Evolutionary conservation across 2,329 filamentous ascomycete genomes (phyloP).

Genomic region (Ceratocystis albifundus): DNA sequence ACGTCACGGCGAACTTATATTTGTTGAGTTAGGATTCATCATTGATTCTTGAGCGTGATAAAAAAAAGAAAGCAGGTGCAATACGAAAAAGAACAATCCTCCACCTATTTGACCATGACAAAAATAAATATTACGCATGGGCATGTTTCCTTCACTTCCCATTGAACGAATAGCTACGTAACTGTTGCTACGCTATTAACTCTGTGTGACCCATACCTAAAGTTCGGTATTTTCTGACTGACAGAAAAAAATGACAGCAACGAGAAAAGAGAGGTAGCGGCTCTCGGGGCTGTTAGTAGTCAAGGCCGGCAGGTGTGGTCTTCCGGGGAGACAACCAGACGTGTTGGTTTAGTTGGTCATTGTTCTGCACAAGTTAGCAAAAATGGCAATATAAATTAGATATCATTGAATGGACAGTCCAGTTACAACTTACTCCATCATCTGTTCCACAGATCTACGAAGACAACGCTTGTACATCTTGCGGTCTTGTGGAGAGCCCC

Average conservation of each 20-base stretch:
- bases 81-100: no score
- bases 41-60: neutral
- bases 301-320: neutral
- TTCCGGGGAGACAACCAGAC: neutral
- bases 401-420: no score
- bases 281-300: no score
- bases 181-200: neutral
- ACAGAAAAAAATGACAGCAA: neutral
- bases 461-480: conserved; percentile 76
- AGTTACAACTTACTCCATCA: conserved; percentile 43
- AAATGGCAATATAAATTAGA: conserved; percentile 2
- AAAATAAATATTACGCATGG: no score
- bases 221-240: neutral
- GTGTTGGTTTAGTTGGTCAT: conserved; percentile 28
- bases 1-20: neutral
- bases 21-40: neutral
- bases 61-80: neutral
- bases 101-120: no score
- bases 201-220: no score
- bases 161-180: neutral
- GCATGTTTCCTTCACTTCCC: neutral
- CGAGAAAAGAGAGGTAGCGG: neutral
- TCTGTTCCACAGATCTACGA: conserved; percentile 62
- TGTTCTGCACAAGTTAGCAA: conserved; percentile 26
- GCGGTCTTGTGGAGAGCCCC: conserved; percentile 64